Evolutionary conservation across 768 basidiomycete genomes (phyloP).

Genomic region (Tremella mesenterica): DNA sequence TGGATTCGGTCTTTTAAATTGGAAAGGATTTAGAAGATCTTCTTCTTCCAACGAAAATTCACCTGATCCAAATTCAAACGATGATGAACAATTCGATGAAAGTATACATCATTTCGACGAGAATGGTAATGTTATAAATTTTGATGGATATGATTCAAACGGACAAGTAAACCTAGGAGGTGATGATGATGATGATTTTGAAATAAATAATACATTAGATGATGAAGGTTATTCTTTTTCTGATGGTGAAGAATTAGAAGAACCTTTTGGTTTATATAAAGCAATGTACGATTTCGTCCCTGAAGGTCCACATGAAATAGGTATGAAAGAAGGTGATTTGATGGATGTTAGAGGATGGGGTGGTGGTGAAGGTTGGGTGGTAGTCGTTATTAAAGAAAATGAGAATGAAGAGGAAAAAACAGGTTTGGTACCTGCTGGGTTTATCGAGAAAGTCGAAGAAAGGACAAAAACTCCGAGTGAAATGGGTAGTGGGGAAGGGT

Average conservation of each 20-base stretch:
- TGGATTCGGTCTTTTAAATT: constrained; percentile 24
- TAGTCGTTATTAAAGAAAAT: constrained; percentile 14
- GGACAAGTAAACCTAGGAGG: not conserved
- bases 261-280: constrained; percentile 26
- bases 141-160: not conserved
- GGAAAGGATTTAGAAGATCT: constrained; percentile 8
- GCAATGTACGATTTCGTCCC: constrained; percentile 32
- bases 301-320: constrained; percentile 29
- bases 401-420: constrained; percentile 5
- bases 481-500: not conserved
- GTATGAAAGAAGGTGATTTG: constrained; percentile 30
- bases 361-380: constrained; percentile 38
- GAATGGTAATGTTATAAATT: constrained; percentile 7
- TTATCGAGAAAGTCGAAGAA: constrained; percentile 13
- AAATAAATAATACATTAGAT: no score
- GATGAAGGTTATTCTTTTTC: no score
- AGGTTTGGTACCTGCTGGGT: constrained; percentile 17
- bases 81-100: constrained; percentile 11
- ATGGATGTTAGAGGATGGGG: constrained; percentile 30
- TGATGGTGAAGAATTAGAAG: constrained; percentile 5
- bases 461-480: not conserved
- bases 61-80: not conserved
- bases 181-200: not conserved
- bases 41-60: constrained; percentile 3
- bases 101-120: constrained; percentile 10